Evolutionary conservation across 192 early-diverging fungal species (phyloP).

Genomic region (Linnemannia exigua): DNA sequence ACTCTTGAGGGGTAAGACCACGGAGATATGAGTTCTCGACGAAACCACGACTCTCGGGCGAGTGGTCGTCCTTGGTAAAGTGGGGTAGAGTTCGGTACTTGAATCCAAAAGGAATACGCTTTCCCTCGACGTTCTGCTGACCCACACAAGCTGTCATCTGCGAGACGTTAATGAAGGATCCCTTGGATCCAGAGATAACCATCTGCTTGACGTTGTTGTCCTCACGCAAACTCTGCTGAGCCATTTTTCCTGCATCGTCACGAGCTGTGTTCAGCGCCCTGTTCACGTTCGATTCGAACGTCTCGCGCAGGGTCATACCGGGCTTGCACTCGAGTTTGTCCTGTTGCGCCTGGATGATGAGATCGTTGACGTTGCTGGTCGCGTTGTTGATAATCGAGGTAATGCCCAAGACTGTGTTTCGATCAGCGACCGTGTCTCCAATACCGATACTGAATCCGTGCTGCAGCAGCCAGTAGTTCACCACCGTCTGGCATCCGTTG

Average conservation of each 20-base stretch:
- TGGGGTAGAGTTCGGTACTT: constrained; percentile 96
- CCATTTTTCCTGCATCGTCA: constrained; percentile 91
- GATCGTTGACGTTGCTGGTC: constrained; percentile 82
- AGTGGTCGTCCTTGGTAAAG: constrained; percentile 97
- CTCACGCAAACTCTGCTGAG: constrained; percentile 84
- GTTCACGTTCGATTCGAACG: constrained; percentile 93
- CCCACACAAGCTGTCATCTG: constrained; percentile 99
- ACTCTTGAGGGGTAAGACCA: constrained; percentile 97
- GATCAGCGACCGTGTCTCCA: constrained; percentile 97
- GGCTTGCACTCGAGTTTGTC: constrained; percentile 88
- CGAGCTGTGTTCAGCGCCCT: constrained; percentile 89
- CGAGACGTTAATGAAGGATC: constrained; percentile 95
- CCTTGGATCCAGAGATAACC: constrained; percentile 97
- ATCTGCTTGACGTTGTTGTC: constrained; percentile 98
- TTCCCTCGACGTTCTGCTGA: constrained; percentile 99
- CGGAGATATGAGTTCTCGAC: constrained; percentile 92
- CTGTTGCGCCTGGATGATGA: constrained; percentile 86
- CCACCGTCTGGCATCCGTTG: constrained; percentile 91
- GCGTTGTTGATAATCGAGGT: constrained; percentile 81
- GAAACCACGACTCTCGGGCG: constrained; percentile 91
- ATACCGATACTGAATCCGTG: constrained; percentile 98
- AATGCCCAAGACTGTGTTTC: constrained; percentile 82
- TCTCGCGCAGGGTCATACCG: constrained; percentile 94
- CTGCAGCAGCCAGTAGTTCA: constrained; percentile 96
- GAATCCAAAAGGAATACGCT: constrained; percentile 98